Evolutionary conservation across 106 monocot species (phyloP).

Genomic region (Platanthera zijinensis): DNA sequence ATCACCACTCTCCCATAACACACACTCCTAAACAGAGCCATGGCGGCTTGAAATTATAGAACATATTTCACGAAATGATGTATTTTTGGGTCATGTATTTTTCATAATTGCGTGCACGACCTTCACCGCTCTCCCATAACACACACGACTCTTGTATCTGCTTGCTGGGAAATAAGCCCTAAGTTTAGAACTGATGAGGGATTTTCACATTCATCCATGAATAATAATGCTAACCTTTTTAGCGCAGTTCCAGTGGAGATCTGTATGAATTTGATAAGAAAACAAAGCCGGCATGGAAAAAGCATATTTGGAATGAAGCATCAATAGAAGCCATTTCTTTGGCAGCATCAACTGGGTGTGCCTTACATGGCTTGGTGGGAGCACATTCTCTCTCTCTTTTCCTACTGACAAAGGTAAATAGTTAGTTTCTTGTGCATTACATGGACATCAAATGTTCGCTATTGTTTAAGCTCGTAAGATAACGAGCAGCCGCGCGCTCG

Average conservation of each 20-base stretch:
- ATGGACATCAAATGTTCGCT: background rate
- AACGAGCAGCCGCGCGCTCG: no score
- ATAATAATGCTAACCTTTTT: background rate
- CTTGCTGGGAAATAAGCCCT: no score
- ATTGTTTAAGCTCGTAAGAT: background rate
- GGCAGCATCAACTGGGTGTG: constrained; percentile 37
- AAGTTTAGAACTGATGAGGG: background rate
- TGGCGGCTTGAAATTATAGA: no score
- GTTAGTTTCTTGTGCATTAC: background rate
- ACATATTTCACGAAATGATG: no score
- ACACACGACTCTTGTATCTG: no score
- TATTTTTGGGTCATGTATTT: no score
- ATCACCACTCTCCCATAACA: no score
- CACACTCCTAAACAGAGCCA: no score
- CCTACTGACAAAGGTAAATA: constrained; percentile 68
- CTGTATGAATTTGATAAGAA: constrained; percentile 85
- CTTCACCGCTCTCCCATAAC: no score
- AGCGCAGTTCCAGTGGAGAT: constrained; percentile 69
- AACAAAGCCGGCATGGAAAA: constrained; percentile 86
- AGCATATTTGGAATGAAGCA: constrained; percentile 64
- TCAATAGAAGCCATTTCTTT: constrained; percentile 26
- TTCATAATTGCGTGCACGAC: no score
- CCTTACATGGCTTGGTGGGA: constrained; percentile 43
- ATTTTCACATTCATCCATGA: background rate
- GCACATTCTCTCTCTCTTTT: constrained; percentile 67